Percentiles rank a stretch among this genome's conserved stretches.
These are phyloP conservation scores for Cercospora sp. DNA, from an alignment of 2,329 filamentous ascomycete species.

Conservation along the genomic window DNA sequence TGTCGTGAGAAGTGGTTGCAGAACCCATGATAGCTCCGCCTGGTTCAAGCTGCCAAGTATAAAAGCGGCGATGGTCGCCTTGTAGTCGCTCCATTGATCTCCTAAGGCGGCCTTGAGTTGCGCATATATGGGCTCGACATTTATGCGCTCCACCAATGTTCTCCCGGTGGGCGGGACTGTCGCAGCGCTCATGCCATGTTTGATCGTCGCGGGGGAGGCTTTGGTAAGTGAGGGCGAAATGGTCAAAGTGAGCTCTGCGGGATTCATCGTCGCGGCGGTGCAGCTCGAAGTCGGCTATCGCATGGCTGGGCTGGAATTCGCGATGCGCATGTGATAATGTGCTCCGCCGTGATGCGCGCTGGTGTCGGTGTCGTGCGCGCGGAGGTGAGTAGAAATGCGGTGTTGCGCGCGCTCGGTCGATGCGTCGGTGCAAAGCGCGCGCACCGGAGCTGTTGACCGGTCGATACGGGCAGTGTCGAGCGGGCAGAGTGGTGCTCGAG, in stretches of 20 bases:
- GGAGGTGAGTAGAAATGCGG: slow-evolving; percentile 1
- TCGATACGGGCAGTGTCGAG: not conserved
- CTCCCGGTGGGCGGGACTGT: slow-evolving; percentile 21
- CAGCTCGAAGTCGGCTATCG: slow-evolving; percentile 19
- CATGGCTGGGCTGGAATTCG: slow-evolving; percentile 19
- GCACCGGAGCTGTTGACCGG: not conserved
- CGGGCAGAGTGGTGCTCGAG: not conserved
- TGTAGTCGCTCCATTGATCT: slow-evolving; percentile 62
- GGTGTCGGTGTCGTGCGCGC: slow-evolving; percentile 1
- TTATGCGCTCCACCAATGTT: slow-evolving; percentile 60
- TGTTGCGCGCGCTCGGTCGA: not conserved
- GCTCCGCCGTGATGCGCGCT: slow-evolving; percentile 1
- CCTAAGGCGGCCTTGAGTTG: slow-evolving; percentile 61
- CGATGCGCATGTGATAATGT: slow-evolving; percentile 8
- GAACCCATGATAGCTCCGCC: slow-evolving; percentile 58
- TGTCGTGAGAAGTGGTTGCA: slow-evolving; percentile 57
- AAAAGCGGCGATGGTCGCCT: slow-evolving; percentile 59
- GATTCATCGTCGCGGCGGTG: slow-evolving; percentile 36
- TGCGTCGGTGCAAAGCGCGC: not conserved
- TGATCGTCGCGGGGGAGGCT: slow-evolving; percentile 39
- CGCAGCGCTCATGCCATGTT: slow-evolving; percentile 49
- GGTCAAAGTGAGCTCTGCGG: slow-evolving; percentile 35
- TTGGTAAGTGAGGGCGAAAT: slow-evolving; percentile 35
- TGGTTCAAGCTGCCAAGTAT: slow-evolving; percentile 62
- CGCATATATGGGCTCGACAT: slow-evolving; percentile 63